phyloP scores from a whole-genome alignment of 139 green algal species.

The Chlamydomonas sp. region DNA sequence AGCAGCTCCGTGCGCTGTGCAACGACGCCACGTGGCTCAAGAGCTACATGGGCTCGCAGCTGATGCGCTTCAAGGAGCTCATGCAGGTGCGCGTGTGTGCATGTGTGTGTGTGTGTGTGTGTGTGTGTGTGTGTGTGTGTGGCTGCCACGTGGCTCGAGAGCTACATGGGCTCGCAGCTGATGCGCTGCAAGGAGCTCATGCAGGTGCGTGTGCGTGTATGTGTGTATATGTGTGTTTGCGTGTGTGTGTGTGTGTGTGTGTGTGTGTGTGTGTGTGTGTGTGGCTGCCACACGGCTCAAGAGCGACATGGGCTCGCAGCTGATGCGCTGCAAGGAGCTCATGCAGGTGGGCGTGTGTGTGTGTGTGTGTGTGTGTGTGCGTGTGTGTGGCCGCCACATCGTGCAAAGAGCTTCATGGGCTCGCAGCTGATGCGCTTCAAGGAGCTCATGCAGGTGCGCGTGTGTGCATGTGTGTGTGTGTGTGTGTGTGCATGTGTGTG shows the following conservation, averaged over 20 bases:
- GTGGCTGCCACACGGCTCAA: no score
- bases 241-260: not conserved
- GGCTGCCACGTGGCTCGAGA: no score
- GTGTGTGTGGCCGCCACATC: no score
- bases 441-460: not conserved
- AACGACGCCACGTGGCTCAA: slow-evolving; percentile 47
- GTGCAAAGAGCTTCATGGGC: not conserved
- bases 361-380: not conserved
- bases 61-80: slow-evolving; percentile 41
- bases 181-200: not conserved
- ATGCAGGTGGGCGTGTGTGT: not conserved
- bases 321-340: not conserved
- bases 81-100: slow-evolving; percentile 28
- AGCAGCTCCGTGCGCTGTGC: slow-evolving; percentile 46
- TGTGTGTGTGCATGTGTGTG: no score
- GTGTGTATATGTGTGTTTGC: not conserved
- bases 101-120: slow-evolving; percentile 1
- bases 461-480: no score
- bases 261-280: not conserved
- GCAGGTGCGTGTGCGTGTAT: not conserved
- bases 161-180: not conserved
- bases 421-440: not conserved
- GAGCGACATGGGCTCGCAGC: not conserved
- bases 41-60: slow-evolving; percentile 33
- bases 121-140: not conserved